A percentile compares a stretch with the other conserved stretches of the same genome.
Conservation (phyloP, 1,284 basidiomycete genomes). For the Marasmius tenuissimus region DNA sequence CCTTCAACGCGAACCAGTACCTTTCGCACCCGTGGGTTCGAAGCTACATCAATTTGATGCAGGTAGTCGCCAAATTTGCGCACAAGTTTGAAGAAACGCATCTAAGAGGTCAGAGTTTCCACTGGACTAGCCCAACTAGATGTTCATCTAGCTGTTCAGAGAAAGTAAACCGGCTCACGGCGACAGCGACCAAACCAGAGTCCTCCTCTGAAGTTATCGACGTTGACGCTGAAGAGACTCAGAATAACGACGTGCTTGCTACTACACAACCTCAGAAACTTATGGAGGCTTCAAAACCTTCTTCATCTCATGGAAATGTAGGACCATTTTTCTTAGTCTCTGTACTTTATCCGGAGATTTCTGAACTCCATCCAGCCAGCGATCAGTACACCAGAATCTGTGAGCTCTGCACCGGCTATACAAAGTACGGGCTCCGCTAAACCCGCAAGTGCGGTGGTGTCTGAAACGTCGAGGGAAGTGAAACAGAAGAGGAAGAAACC, state of each 20-base stretch:
- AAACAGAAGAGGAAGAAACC: too few relatives aligned
- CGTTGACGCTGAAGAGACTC: not conserved
- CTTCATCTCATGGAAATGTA: not conserved
- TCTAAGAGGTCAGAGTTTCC: not conserved
- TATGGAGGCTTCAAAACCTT: not conserved
- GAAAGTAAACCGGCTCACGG: not conserved
- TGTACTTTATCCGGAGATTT: too few relatives aligned
- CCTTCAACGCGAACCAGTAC: not conserved
- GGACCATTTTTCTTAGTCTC: too few relatives aligned
- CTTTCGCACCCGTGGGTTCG: not conserved
- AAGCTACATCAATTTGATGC: not conserved
- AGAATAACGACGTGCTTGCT: not conserved
- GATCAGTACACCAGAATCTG: too few relatives aligned
- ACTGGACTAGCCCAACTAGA: not conserved
- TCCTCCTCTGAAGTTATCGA: not conserved
- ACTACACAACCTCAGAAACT: not conserved
- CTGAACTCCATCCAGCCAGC: too few relatives aligned
- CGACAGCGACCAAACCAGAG: not conserved
- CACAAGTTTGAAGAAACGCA: not conserved
- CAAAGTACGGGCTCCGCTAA: too few relatives aligned
- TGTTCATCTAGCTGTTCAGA: not conserved
- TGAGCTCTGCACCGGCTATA: too few relatives aligned
- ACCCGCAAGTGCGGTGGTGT: too few relatives aligned
- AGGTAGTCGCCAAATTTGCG: not conserved
- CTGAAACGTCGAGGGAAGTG: too few relatives aligned